Conservation (phyloP, 2,329 filamentous ascomycete genomes). For the Fusarium cyanostomum region DNA sequence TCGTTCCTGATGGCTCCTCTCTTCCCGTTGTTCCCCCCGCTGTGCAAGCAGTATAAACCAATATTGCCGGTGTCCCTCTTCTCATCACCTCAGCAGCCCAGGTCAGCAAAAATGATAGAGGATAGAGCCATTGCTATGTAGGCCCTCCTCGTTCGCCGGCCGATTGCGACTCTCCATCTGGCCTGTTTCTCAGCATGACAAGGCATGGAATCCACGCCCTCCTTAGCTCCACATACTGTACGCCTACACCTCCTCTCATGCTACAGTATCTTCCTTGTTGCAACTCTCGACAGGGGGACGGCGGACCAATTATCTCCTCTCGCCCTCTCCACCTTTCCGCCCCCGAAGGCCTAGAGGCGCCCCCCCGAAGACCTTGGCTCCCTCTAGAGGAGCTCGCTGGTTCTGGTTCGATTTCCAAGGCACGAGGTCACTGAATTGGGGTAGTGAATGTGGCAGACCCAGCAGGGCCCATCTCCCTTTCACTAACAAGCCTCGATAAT, state of each 20-base stretch:
- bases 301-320: conserved; percentile 31
- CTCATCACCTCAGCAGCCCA: conserved; percentile 5
- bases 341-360: conserved; percentile 13
- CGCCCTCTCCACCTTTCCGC: conserved; percentile 33
- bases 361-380: conserved; percentile 39
- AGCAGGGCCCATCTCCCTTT: conserved; percentile 33
- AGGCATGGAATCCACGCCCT: conserved; percentile 14
- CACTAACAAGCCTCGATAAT: conserved; percentile 44
- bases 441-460: conserved; percentile 14
- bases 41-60: too few species aligned
- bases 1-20: not conserved
- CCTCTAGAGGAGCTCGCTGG: conserved; percentile 32
- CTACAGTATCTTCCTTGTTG: conserved; percentile 33
- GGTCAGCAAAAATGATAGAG: conserved; percentile 15
- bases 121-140: conserved; percentile 23
- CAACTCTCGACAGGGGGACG: conserved; percentile 38
- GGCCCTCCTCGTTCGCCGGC: conserved; percentile 34
- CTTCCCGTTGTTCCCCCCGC: not conserved
- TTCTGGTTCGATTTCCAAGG: conserved; percentile 35
- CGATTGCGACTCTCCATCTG: conserved; percentile 40
- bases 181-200: conserved; percentile 27
- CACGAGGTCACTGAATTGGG: conserved; percentile 28
- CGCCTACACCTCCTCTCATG: conserved; percentile 6
- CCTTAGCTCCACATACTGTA: conserved; percentile 5
- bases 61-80: not conserved